These are phyloP conservation scores for Xylaria venustula DNA, from an alignment of 495 filamentous ascomycete species.

Conservation along the genomic window DNA sequence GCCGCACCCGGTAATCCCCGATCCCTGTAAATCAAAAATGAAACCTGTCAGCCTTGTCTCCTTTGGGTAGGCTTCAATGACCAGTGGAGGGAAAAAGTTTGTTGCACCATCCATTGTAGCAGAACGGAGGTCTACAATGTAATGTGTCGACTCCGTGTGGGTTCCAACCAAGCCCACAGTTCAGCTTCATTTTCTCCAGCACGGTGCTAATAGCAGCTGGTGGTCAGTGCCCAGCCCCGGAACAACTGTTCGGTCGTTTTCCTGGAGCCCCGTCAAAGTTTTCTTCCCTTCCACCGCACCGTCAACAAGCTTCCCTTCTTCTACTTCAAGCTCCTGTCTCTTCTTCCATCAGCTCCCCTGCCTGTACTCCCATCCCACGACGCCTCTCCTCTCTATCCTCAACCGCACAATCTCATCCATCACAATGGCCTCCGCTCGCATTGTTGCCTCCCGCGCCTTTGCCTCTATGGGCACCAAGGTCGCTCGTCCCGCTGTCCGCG, in stretches of 20 bases:
- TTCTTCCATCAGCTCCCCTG: conserved; percentile 32
- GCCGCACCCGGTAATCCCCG: conserved; percentile 14
- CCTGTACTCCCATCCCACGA: conserved; percentile 26
- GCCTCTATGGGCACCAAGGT: conserved; percentile 73
- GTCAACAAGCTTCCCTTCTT: conserved; percentile 37
- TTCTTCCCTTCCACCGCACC: conserved; percentile 37
- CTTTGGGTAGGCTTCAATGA: conserved; percentile 27
- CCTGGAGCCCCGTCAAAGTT: conserved; percentile 34
- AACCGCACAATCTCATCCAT: conserved; percentile 43
- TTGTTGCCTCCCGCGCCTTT: conserved; percentile 64
- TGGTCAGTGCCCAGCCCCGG: conserved; percentile 21
- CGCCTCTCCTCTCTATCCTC: conserved; percentile 38
- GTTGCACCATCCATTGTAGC: not conserved
- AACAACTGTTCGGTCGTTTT: conserved; percentile 25
- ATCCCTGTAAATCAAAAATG: conserved; percentile 11
- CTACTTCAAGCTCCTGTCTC: conserved; percentile 31
- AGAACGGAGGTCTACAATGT: not conserved
- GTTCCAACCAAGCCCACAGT: conserved; percentile 3
- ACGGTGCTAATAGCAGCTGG: conserved; percentile 6
- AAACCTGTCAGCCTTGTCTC: conserved; percentile 29
- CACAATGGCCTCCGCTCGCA: conserved; percentile 73
- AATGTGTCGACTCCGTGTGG: conserved; percentile 4
- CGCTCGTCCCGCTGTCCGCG: conserved; percentile 66
- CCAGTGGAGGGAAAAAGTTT: conserved; percentile 8
- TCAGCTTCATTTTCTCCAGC: conserved; percentile 13